Evolutionary conservation across 768 basidiomycete species (phyloP).

Genomic region (Albatrellus ellisii): DNA sequence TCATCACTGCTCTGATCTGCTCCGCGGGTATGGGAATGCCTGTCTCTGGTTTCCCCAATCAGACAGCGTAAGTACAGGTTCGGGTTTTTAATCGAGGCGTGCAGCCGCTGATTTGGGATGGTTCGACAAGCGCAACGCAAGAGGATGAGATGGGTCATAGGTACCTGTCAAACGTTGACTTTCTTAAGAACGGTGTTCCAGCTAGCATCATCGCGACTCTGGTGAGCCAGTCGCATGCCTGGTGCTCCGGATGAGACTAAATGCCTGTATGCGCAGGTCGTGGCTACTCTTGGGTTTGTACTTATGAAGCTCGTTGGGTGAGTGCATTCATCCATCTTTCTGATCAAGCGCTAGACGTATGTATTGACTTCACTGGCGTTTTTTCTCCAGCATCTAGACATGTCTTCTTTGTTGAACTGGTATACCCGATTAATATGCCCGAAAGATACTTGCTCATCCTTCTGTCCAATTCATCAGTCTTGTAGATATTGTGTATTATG

Average conservation of each 20-base stretch:
- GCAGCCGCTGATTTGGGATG: slow-evolving; percentile 1
- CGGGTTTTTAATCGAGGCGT: slow-evolving; percentile 1
- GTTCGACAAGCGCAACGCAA: slow-evolving; percentile 59
- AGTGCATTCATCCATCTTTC: slow-evolving; percentile 17
- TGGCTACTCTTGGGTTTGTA: slow-evolving; percentile 73
- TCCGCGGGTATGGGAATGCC: slow-evolving; percentile 98
- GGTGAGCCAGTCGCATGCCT: slow-evolving; percentile 28
- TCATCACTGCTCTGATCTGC: slow-evolving; percentile 86
- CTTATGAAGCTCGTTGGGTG: slow-evolving; percentile 66
- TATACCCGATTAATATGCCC: no score
- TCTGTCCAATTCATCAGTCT: no score
- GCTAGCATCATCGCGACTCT: slow-evolving; percentile 83
- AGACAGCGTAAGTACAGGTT: slow-evolving; percentile 65
- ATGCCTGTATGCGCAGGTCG: slow-evolving; percentile 35
- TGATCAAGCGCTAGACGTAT: no score
- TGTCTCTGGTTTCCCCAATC: slow-evolving; percentile 98
- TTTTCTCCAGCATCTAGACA: no score
- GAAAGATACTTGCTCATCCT: no score
- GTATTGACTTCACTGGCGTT: no score
- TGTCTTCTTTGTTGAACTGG: no score
- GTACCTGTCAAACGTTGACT: slow-evolving; percentile 78
- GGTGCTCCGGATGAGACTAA: slow-evolving; percentile 5
- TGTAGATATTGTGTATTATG: no score
- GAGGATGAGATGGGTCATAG: slow-evolving; percentile 89
- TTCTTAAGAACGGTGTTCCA: slow-evolving; percentile 88